Evolutionary conservation across 768 basidiomycete genomes (phyloP).

Genomic region (Tubosaeta sp.): DNA sequence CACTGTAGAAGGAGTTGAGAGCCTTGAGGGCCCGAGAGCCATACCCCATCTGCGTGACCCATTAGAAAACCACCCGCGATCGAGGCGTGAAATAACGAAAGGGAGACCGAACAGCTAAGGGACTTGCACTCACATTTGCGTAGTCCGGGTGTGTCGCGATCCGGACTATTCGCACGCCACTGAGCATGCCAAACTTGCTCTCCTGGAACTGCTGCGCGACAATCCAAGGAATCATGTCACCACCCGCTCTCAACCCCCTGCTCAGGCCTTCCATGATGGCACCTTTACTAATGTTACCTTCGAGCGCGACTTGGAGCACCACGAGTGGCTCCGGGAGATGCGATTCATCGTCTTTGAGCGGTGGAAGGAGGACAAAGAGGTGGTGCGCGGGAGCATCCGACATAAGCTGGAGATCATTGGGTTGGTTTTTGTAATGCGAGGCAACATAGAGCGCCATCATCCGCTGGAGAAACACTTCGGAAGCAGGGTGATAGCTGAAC

Average conservation of each 20-base stretch:
- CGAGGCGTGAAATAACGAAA: background rate
- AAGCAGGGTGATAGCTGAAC: constrained; percentile 95
- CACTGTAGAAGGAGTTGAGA: constrained; percentile 87
- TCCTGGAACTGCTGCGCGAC: constrained; percentile 96
- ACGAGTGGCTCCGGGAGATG: constrained; percentile 92
- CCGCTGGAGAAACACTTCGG: constrained; percentile 95
- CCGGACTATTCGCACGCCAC: constrained; percentile 87
- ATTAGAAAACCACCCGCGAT: background rate
- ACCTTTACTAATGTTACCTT: constrained; percentile 85
- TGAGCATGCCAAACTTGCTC: constrained; percentile 84
- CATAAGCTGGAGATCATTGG: constrained; percentile 96
- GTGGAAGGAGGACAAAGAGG: constrained; percentile 92
- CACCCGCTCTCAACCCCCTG: constrained; percentile 80
- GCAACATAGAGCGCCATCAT: constrained; percentile 99
- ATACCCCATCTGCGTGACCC: constrained; percentile 80
- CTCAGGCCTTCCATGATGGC: constrained; percentile 82
- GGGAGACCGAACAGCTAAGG: background rate
- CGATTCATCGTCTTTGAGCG: constrained; percentile 85
- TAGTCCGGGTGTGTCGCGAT: constrained; percentile 97
- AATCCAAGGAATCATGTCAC: constrained; percentile 98
- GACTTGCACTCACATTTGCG: constrained; percentile 59
- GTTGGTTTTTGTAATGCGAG: constrained; percentile 98
- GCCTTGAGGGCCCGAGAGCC: constrained; percentile 85
- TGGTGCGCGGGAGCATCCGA: constrained; percentile 97
- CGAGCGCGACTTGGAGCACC: constrained; percentile 92